Percentiles rank a stretch among this genome's conserved stretches.
Conservation (phyloP, 1,139 yeast genomes). For the Kurtzmaniella quercitrusa region DNA sequence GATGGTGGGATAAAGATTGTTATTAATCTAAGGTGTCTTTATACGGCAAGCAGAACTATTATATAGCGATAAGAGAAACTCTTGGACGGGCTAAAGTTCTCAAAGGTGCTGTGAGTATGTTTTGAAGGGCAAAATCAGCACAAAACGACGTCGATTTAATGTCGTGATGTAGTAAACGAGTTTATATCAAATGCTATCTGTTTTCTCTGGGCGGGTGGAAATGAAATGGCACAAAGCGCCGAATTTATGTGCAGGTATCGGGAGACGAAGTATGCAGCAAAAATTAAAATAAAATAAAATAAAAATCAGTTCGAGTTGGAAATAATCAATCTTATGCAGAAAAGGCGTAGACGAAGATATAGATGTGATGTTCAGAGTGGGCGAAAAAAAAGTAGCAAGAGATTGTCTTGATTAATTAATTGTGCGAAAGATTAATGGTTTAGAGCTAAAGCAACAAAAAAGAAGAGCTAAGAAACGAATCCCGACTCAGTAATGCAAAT, state of each 20-base stretch:
- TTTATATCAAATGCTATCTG: conserved; percentile 1
- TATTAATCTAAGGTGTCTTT: too few species aligned
- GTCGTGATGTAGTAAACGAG: neutral
- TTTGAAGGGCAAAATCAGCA: neutral
- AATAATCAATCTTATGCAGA: neutral
- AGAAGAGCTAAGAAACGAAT: too few species aligned
- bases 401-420: too few species aligned
- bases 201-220: conserved; percentile 1
- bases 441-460: too few species aligned
- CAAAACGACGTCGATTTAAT: neutral
- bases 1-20: too few species aligned
- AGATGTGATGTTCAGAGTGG: too few species aligned
- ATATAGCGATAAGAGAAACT: neutral
- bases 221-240: conserved; percentile 2
- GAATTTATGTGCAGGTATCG: neutral
- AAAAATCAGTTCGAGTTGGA: neutral
- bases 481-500: too few species aligned
- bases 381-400: too few species aligned
- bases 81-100: neutral
- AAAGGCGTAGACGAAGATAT: neutral
- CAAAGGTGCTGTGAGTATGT: neutral
- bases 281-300: neutral
- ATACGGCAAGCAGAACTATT: too few species aligned
- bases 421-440: neutral
- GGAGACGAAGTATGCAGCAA: neutral